Conservation (phyloP, 805 yeast genomes). For the Citeromyces matritensis region DNA sequence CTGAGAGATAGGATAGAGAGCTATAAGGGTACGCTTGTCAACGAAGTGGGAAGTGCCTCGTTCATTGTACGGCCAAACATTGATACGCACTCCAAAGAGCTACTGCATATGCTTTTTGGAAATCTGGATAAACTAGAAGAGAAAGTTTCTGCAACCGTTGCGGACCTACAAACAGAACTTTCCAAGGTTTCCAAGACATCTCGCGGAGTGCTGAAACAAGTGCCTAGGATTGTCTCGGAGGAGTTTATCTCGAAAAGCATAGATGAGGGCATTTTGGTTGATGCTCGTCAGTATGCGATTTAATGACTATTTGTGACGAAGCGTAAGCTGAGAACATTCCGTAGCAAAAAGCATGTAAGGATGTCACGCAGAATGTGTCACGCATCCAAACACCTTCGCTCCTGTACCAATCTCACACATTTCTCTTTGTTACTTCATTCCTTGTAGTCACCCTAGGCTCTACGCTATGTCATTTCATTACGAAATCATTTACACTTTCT, state of each 20-base stretch:
- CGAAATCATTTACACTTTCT: too few relatives aligned
- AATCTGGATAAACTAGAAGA: slow-evolving; percentile 1
- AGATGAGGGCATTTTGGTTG: slow-evolving; percentile 6
- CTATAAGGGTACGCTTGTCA: slow-evolving; percentile 27
- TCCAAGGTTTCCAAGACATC: slow-evolving; percentile 1
- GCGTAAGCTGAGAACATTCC: too few relatives aligned
- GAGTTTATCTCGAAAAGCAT: slow-evolving; percentile 17
- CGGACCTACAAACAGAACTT: slow-evolving; percentile 2
- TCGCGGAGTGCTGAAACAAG: slow-evolving; percentile 4
- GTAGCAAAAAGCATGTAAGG: too few relatives aligned
- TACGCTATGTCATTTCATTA: too few relatives aligned
- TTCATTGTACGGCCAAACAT: slow-evolving; percentile 20
- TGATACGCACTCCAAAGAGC: too few relatives aligned
- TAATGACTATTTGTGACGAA: too few relatives aligned
- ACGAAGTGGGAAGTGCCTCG: slow-evolving; percentile 14
- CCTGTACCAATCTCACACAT: too few relatives aligned
- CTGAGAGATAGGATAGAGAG: slow-evolving; percentile 14
- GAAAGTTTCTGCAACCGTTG: slow-evolving; percentile 3
- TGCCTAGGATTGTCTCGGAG: slow-evolving; percentile 20
- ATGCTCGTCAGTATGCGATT: slow-evolving; percentile 2
- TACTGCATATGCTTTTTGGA: too few relatives aligned
- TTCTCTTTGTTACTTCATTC: too few relatives aligned
- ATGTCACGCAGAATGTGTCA: too few relatives aligned
- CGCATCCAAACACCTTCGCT: too few relatives aligned
- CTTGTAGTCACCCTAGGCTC: too few relatives aligned